These are phyloP conservation scores for Dothistroma septosporum DNA, from an alignment of 2,329 filamentous ascomycete species.

Conservation along the genomic window DNA sequence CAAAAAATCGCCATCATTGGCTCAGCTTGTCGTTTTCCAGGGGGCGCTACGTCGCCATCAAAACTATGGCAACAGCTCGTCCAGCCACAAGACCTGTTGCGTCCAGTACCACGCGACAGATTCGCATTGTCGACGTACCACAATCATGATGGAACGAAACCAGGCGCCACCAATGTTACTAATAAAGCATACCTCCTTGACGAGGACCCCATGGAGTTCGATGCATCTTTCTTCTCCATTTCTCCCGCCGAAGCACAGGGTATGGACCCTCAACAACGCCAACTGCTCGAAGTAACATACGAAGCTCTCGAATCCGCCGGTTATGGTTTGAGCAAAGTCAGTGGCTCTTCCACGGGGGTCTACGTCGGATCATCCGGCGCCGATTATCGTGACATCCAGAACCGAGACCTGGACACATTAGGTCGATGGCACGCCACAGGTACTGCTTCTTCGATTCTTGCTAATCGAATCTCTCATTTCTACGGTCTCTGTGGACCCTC, in stretches of 20 bases:
- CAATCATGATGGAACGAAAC: constrained; percentile 18
- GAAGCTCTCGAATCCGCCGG: constrained; percentile 23
- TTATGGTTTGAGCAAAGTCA: constrained; percentile 14
- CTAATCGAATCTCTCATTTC: constrained; percentile 26
- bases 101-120: constrained; percentile 21
- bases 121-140: constrained; percentile 25
- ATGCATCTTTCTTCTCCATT: constrained; percentile 27
- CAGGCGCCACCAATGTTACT: constrained; percentile 18
- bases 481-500: constrained; percentile 25
- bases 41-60: constrained; percentile 18
- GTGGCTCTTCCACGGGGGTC: constrained; percentile 20
- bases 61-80: constrained; percentile 25
- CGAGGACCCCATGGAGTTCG: constrained; percentile 24
- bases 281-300: constrained; percentile 26
- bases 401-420: constrained; percentile 19
- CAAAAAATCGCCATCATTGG: constrained; percentile 22
- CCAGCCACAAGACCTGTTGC: constrained; percentile 13
- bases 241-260: constrained; percentile 21
- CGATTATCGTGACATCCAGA: constrained; percentile 23
- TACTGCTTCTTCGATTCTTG: constrained; percentile 18
- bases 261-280: constrained; percentile 30
- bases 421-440: constrained; percentile 25
- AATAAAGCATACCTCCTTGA: constrained; percentile 24
- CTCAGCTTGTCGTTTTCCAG: constrained; percentile 19
- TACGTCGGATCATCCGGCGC: constrained; percentile 25